A percentile compares a stretch with the other conserved stretches of the same genome.
These are phyloP conservation scores for Boletus rubropictus DNA, from an alignment of 768 basidiomycete genomes.

Conservation along the genomic window DNA sequence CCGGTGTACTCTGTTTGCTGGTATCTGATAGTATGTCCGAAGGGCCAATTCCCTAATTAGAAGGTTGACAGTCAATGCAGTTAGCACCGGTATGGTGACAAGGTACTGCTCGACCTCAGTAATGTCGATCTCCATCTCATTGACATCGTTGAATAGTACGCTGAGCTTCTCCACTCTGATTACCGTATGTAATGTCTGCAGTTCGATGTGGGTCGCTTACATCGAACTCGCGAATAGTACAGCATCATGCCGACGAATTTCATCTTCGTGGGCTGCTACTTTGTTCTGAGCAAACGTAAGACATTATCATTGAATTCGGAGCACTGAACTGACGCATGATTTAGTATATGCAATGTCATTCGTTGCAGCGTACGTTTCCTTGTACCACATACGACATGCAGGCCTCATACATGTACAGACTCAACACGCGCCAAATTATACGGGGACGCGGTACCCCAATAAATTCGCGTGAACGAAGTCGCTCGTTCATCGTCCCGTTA, in stretches of 20 bases:
- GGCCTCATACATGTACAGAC: constrained; percentile 31
- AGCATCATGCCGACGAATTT: constrained; percentile 50
- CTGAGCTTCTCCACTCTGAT: constrained; percentile 45
- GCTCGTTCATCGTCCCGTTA: constrained; percentile 1
- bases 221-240: constrained; percentile 37
- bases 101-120: constrained; percentile 33
- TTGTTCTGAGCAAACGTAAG: constrained; percentile 62
- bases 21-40: constrained; percentile 1
- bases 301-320: background rate
- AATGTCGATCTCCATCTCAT: background rate
- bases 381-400: background rate
- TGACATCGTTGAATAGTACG: constrained; percentile 15
- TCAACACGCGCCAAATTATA: constrained; percentile 54
- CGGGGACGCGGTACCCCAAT: constrained; percentile 14
- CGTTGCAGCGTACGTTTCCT: constrained; percentile 50
- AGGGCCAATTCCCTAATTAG: constrained; percentile 57
- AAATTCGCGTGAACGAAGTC: constrained; percentile 7
- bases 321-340: constrained; percentile 1
- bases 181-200: constrained; percentile 37
- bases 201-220: background rate
- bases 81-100: constrained; percentile 60
- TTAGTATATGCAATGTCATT: constrained; percentile 63
- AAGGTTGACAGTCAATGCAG: constrained; percentile 50
- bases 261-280: constrained; percentile 56
- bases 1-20: background rate